Conservation (phyloP, 176 grass and related monocot genomes). For the Panicum miliaceum region DNA sequence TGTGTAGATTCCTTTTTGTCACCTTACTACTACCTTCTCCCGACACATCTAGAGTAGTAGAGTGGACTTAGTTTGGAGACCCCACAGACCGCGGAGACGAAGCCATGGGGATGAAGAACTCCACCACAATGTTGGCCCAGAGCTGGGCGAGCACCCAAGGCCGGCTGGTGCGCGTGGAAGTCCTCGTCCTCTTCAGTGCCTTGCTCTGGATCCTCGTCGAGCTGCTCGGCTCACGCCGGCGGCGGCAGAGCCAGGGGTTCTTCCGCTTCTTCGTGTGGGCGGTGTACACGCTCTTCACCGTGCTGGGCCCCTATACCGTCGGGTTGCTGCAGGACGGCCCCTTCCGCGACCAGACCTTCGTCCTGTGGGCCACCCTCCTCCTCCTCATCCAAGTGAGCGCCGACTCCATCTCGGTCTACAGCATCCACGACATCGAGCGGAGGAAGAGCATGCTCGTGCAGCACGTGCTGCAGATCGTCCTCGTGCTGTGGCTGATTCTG, state of each 20-base stretch:
- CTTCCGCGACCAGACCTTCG: constrained; percentile 24
- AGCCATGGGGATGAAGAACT: constrained; percentile 19
- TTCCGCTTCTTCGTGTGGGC: constrained; percentile 31
- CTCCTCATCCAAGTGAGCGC: constrained; percentile 12
- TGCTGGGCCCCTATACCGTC: constrained; percentile 24
- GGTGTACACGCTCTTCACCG: constrained; percentile 16
- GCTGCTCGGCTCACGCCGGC: neutral
- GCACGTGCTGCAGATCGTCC: constrained; percentile 13
- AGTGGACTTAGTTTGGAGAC: neutral
- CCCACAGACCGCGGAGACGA: neutral
- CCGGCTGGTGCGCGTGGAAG: constrained; percentile 17
- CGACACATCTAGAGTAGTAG: no score
- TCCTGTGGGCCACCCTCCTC: constrained; percentile 16
- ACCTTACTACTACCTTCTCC: no score
- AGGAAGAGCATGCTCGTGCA: constrained; percentile 19
- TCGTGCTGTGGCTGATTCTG: constrained; percentile 19
- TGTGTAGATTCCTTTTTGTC: no score
- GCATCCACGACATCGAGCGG: constrained; percentile 9
- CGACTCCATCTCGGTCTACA: neutral
- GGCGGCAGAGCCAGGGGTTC: no score
- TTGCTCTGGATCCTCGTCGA: neutral
- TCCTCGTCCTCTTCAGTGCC: constrained; percentile 24
- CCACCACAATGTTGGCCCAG: neutral
- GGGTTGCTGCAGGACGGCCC: constrained; percentile 16
- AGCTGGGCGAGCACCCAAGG: neutral